Base-by-base conservation (phyloP, 176 grass and related monocot genomes). In the Rhipidocladum racemiflorum region DNA sequence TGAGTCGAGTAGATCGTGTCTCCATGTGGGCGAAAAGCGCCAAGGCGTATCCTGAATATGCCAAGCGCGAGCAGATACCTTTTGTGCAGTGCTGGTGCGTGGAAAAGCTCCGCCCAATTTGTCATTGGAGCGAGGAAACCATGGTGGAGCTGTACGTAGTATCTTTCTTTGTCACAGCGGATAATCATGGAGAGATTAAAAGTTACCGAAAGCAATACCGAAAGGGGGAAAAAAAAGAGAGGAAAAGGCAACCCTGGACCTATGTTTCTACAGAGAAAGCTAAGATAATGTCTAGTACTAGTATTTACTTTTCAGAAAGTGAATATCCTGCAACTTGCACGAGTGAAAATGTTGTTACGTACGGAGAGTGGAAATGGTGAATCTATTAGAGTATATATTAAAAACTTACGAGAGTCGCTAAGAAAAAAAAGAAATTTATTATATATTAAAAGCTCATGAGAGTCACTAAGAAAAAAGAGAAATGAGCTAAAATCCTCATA, bases 181-280 rank as follows among this genome's bases (percentile, higher is more conserved):
- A 56, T 50, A 68, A 76, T 72, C 43, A 63, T 70, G 72, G 44
- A 83, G 46, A 24, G 43, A 83, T 49, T 13, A 44, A 45, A 80
- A 72, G 80, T 46, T 34, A 50, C 50, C 50, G 40, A 80, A 60
- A 79, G 39, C 68, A 48, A 7, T n/a, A 1, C 15, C 7, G 39
- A 27, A 13, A 49, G 11, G 6, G 10, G 3, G n/a, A n/a, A n/a
- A n/a, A n/a, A 4, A 18, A 20, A 40, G 61, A n/a, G 2, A 0
- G 15, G 66, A 13, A 80, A 77, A 55, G 53, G 32, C 9, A 8
- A 18, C 16, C 21, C 63, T 36, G 74, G 4, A 11, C 27, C 63
- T 45, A 59, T n/a, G 36, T 13, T 54, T n/a, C 6, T 23, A 14
- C 25, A n/a, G 17, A 49, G 3, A 30, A 76, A 28, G 71, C n/a